Evolutionary conservation across 1,284 basidiomycete species (phyloP).

Genomic region (Tranzscheliella williamsii): DNA sequence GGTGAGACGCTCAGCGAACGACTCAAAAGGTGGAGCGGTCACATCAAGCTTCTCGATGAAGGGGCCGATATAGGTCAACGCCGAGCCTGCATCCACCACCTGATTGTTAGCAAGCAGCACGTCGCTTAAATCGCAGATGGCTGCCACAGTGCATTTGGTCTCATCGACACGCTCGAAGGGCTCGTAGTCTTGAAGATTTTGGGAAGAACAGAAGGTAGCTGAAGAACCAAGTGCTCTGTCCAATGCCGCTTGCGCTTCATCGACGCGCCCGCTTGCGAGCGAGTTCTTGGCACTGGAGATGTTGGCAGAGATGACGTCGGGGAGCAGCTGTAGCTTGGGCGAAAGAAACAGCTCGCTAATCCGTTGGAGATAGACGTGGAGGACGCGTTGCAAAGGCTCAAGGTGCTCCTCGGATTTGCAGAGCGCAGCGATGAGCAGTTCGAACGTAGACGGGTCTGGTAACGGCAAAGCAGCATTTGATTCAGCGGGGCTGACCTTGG

Average conservation of each 20-base stretch:
- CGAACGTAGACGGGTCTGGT: conserved; percentile 4
- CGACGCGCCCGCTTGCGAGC: conserved; percentile 13
- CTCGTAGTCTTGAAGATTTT: not conserved
- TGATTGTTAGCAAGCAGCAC: conserved; percentile 10
- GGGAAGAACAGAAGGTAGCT: conserved; percentile 7
- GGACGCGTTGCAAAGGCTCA: conserved; percentile 11
- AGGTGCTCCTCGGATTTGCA: conserved; percentile 7
- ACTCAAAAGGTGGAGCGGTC: not conserved
- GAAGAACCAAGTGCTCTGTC: conserved; percentile 27
- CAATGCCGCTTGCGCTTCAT: conserved; percentile 16
- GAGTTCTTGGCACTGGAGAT: conserved; percentile 32
- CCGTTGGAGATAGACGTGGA: conserved; percentile 12
- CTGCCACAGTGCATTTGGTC: conserved; percentile 1
- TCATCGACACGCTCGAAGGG: not conserved
- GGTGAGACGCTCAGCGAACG: conserved; percentile 5
- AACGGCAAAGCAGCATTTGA: conserved; percentile 1
- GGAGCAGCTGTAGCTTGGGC: conserved; percentile 2
- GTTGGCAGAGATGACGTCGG: conserved; percentile 25
- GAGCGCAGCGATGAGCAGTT: conserved; percentile 15
- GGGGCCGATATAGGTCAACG: conserved; percentile 20
- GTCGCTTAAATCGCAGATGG: conserved; percentile 16
- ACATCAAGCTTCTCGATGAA: conserved; percentile 13
- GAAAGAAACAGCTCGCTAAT: not conserved
- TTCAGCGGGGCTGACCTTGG: conserved; percentile 15
- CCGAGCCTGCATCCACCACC: conserved; percentile 27